Percentiles rank a stretch among this genome's conserved stretches.
Conservation (phyloP, 225 moss, liverwort and hornwort genomes). For the Pseudisothecium myosuroides region DNA sequence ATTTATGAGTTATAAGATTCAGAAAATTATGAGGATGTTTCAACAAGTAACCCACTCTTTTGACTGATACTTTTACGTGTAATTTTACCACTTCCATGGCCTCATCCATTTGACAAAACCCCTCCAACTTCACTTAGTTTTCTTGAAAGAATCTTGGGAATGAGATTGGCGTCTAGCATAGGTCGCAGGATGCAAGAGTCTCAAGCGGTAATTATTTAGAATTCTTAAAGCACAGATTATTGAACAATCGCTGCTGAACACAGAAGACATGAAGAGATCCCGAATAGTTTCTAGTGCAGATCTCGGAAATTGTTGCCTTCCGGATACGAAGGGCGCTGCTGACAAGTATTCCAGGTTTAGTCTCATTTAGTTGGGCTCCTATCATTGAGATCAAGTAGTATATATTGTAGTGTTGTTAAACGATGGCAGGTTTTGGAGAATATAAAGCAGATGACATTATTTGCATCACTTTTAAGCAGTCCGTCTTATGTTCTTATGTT, state of each 20-base stretch:
- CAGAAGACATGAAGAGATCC: not conserved
- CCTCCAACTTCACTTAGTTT: not conserved
- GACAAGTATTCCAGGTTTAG: not conserved
- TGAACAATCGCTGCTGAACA: not conserved
- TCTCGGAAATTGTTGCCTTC: not conserved
- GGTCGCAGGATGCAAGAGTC: not conserved
- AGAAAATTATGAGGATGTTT: not conserved
- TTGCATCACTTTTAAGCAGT: not conserved
- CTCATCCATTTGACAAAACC: not conserved
- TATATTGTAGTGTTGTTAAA: not conserved
- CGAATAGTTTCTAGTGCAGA: not conserved
- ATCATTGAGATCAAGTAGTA: not conserved
- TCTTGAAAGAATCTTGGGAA: not conserved
- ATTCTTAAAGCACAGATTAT: not conserved
- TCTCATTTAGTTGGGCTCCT: not conserved
- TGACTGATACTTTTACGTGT: not conserved
- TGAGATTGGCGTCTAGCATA: not conserved
- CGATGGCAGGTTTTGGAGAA: not conserved
- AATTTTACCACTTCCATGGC: not conserved
- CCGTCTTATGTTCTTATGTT: not conserved
- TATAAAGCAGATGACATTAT: not conserved
- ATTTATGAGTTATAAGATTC: conserved; percentile 34
- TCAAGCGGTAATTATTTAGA: not conserved
- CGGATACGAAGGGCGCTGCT: not conserved
- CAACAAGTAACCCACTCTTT: not conserved